Evolutionary conservation across 495 filamentous ascomycete species (phyloP), one percentile per base, ranked within the genome.

Genomic region (Tuber brumale): DNA sequence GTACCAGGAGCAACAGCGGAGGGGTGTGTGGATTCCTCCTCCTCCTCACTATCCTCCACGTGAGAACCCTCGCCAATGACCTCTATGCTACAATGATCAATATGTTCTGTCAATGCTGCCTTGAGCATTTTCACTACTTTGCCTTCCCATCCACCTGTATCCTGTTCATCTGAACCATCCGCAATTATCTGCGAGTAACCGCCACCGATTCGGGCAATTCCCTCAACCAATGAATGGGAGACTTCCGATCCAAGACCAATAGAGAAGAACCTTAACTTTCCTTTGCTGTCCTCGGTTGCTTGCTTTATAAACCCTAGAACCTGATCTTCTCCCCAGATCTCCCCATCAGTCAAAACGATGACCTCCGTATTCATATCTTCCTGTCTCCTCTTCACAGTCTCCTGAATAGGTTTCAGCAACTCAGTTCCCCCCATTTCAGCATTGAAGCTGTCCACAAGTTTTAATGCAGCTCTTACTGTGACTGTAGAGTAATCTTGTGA

Each of bases 101-200:
- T 81, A 75, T 92, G 88, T 6, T 90, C 89, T 14, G 86, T 86
- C 42, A 92, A 79, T 0, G 89, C 89, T 1, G 86, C 90, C 79
- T 91, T 91, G 44, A 93, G 84, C 89, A 92, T 92, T 10, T 90
- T 86, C 4, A 92, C 85, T 7, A 92, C 86, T 82, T 90, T 90
- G 66, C 82, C 85, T 78, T 91, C 89, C 75, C 90, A 86, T 79
- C 88, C 87, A 39, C 70, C 70, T 12, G 8, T 19, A 39, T 75
- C 74, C 70, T 46, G 45, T 27, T 57, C 51, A 57, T 57, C 51
- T n/a, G 51, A 27, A 27, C 51, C n/a, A 57, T 57, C 51, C 14
- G 85, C 85, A 6, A 92, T 89, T 0, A 86, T 81, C 81, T 92
- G 90, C 0, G 88, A 84, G 76, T 92, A 91, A 10, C 91, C 91